Evolutionary conservation across 164 flowering plant genomes (phyloP).

Genomic region (Saururus chinensis): DNA sequence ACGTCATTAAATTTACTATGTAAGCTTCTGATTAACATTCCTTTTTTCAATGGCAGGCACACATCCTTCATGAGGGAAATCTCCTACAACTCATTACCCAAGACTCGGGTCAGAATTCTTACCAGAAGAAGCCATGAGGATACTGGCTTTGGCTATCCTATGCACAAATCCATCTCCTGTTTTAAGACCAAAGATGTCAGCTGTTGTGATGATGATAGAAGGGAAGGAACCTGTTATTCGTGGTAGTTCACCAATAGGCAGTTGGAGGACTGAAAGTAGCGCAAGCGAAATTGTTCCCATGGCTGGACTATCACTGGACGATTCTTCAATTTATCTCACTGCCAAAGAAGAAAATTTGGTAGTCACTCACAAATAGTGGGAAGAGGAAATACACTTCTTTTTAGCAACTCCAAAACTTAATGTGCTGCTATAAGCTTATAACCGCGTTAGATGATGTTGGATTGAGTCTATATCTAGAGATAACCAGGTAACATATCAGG

Average conservation of each 20-base stretch:
- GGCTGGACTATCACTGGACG: background rate
- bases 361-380: too few relatives aligned
- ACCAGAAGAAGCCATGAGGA: conserved; percentile 40
- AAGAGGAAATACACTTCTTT: background rate
- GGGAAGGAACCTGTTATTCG: conserved; percentile 17
- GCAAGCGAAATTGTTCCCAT: background rate
- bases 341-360: background rate
- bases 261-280: background rate
- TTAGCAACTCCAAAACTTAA: background rate
- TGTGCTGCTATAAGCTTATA: background rate
- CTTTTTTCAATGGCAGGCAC: conserved; percentile 28
- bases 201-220: conserved; percentile 67
- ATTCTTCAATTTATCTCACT: background rate
- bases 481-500: too few relatives aligned
- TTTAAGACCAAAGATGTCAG: conserved; percentile 75
- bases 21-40: too few relatives aligned
- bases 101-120: conserved; percentile 40
- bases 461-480: too few relatives aligned
- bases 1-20: too few relatives aligned
- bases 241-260: background rate
- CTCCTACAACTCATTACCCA: conserved; percentile 64
- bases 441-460: background rate
- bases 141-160: conserved; percentile 51
- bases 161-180: conserved; percentile 73
- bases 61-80: conserved; percentile 60